These are phyloP conservation scores for Rhodomyrtus psidioides DNA, from an alignment of 441 rosid genomes.

Conservation along the genomic window DNA sequence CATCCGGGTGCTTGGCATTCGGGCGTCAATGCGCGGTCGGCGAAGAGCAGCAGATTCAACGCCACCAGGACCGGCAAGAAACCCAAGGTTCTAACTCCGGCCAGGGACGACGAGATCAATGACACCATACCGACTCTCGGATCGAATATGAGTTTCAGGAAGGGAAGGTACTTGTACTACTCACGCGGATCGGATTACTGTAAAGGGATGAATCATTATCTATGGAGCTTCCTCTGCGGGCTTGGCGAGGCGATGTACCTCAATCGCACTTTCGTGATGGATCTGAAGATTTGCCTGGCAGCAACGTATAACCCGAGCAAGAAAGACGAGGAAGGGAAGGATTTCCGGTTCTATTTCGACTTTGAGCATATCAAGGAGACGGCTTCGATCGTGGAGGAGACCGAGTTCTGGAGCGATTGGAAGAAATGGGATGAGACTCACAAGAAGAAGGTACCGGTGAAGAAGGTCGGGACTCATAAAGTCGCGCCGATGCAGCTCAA, in stretches of 20 bases:
- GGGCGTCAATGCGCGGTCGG: conserved; percentile 68
- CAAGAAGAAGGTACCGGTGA: conserved; percentile 59
- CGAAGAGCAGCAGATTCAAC: conserved; percentile 14
- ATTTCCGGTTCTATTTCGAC: conserved; percentile 84
- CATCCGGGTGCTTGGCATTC: conserved; percentile 81
- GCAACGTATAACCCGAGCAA: conserved; percentile 51
- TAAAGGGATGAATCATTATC: conserved; percentile 91
- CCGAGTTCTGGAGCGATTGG: conserved; percentile 73
- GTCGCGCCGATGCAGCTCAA: conserved; percentile 56
- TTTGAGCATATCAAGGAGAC: conserved; percentile 87
- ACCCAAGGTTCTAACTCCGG: conserved; percentile 20
- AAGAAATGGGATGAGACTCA: conserved; percentile 69
- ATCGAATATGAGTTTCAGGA: conserved; percentile 55
- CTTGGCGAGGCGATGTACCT: conserved; percentile 90
- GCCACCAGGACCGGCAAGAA: conserved; percentile 19
- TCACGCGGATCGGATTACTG: conserved; percentile 91
- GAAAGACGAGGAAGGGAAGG: conserved; percentile 84
- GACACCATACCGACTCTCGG: conserved; percentile 78
- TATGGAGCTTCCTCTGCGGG: conserved; percentile 98
- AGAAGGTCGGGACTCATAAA: conserved; percentile 60
- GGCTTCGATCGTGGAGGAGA: conserved; percentile 72
- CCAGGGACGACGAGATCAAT: conserved; percentile 71
- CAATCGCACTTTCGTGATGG: conserved; percentile 89
- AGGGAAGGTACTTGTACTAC: conserved; percentile 80
- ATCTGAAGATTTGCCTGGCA: conserved; percentile 72